A percentile compares a stretch with the other conserved stretches of the same genome.
Evolutionary conservation across 2,329 filamentous ascomycete species (phyloP).

Genomic region (Aspergillus sp.): DNA sequence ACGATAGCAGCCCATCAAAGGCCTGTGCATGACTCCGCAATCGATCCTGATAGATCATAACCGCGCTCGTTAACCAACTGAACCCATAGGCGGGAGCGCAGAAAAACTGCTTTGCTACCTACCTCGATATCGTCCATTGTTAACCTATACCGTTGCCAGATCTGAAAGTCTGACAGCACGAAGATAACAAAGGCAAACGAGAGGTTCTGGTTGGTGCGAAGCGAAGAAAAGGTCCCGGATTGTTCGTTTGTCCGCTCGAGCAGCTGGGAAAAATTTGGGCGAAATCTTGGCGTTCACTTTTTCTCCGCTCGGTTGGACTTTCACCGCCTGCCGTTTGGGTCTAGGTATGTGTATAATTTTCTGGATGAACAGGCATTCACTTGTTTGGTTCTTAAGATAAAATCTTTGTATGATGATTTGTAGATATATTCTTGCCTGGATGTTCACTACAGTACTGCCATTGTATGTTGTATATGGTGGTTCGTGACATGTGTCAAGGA

Average conservation of each 20-base stretch:
- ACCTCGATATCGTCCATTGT: constrained; percentile 35
- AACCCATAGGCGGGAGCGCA: constrained; percentile 7
- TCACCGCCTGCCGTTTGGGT: constrained; percentile 16
- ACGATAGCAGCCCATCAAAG: constrained; percentile 76
- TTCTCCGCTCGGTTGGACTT: constrained; percentile 23
- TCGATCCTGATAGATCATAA: constrained; percentile 32
- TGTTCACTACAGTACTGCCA: too few relatives aligned
- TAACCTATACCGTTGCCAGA: neutral
- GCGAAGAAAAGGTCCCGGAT: neutral
- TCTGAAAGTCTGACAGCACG: too few relatives aligned
- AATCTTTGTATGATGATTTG: too few relatives aligned
- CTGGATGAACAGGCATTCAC: too few relatives aligned
- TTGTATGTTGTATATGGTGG: too few relatives aligned
- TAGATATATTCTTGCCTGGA: too few relatives aligned
- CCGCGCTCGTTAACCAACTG: constrained; percentile 14
- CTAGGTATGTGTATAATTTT: too few relatives aligned
- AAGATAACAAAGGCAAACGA: too few relatives aligned
- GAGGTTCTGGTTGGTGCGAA: constrained; percentile 2
- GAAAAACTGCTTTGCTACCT: constrained; percentile 13
- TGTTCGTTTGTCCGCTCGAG: constrained; percentile 14
- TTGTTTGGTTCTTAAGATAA: too few relatives aligned
- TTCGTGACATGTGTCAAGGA: too few relatives aligned
- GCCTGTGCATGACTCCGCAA: constrained; percentile 55
- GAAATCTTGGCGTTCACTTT: constrained; percentile 30
- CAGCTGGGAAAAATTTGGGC: constrained; percentile 31